Evolutionary conservation across 805 yeast genomes (phyloP).

Genomic region (Wickerhamiella azyma): DNA sequence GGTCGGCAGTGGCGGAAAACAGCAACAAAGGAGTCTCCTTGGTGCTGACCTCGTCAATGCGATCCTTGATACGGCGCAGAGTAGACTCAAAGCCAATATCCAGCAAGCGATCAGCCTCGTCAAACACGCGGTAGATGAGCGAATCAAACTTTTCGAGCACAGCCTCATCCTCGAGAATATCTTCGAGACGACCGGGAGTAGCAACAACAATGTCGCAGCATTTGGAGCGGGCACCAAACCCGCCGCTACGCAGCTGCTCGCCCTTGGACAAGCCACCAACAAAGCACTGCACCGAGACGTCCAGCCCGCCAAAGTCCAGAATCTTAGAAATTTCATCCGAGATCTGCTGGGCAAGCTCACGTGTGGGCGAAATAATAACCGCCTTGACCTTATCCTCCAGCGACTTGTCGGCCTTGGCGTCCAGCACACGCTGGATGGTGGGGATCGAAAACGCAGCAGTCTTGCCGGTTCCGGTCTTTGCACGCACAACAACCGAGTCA

Average conservation of each 20-base stretch:
- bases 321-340: constrained; percentile 45
- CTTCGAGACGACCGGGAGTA: constrained; percentile 78
- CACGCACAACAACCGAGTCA: constrained; percentile 66
- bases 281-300: constrained; percentile 35
- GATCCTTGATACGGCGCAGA: constrained; percentile 29
- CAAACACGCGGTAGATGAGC: constrained; percentile 57
- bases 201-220: constrained; percentile 52
- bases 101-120: constrained; percentile 82
- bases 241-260: constrained; percentile 26
- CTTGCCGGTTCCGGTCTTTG: constrained; percentile 93
- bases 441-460: constrained; percentile 84
- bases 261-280: constrained; percentile 52
- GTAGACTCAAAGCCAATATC: constrained; percentile 68
- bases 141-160: constrained; percentile 35
- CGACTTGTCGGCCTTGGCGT: constrained; percentile 25
- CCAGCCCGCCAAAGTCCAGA: constrained; percentile 25
- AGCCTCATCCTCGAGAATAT: constrained; percentile 37
- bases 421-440: constrained; percentile 42
- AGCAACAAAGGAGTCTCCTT: constrained; percentile 44
- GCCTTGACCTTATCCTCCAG: constrained; percentile 35
- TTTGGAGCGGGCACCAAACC: constrained; percentile 28
- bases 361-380: constrained; percentile 72
- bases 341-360: constrained; percentile 81
- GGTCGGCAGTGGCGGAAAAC: constrained; percentile 80
- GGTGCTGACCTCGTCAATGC: constrained; percentile 38